Percentiles rank a stretch among this genome's conserved stretches.
Conservation (phyloP, 208 protist genomes). For the Entamoeba moshkovskii region DNA sequence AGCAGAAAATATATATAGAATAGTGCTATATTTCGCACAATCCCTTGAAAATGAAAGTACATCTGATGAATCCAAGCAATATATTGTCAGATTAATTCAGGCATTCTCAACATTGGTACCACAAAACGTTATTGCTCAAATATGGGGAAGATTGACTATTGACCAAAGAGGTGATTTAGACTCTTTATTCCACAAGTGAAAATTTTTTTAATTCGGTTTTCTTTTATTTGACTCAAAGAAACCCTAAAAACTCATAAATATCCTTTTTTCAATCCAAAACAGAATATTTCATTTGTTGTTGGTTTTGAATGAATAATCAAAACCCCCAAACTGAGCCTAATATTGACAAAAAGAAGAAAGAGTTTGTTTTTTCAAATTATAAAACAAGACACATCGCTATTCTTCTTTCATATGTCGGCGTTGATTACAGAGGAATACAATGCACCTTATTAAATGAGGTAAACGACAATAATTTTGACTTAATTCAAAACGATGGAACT, state of each 20-base stretch:
- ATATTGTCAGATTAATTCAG: background rate
- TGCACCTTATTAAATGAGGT: background rate
- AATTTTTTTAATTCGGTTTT: too few species aligned
- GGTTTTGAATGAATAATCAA: too few species aligned
- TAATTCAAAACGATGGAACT: background rate
- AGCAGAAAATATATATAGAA: background rate
- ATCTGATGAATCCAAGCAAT: background rate
- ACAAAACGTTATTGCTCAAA: background rate
- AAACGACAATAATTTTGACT: background rate
- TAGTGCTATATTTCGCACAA: background rate
- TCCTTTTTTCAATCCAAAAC: too few species aligned
- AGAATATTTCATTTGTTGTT: too few species aligned
- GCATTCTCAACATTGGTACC: background rate
- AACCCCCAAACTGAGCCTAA: too few species aligned
- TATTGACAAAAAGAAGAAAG: background rate
- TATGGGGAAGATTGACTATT: background rate
- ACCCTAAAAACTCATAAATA: too few species aligned
- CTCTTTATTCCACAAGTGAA: background rate
- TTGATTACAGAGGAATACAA: background rate
- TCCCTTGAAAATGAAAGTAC: background rate
- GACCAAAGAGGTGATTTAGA: background rate
- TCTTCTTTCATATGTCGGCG: background rate
- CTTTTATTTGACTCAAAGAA: too few species aligned
- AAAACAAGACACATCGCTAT: background rate
- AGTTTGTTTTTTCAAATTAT: background rate